These are phyloP conservation scores for Sphagnum fallax DNA, from an alignment of 228 moss, liverwort and hornwort species.

Conservation along the genomic window DNA sequence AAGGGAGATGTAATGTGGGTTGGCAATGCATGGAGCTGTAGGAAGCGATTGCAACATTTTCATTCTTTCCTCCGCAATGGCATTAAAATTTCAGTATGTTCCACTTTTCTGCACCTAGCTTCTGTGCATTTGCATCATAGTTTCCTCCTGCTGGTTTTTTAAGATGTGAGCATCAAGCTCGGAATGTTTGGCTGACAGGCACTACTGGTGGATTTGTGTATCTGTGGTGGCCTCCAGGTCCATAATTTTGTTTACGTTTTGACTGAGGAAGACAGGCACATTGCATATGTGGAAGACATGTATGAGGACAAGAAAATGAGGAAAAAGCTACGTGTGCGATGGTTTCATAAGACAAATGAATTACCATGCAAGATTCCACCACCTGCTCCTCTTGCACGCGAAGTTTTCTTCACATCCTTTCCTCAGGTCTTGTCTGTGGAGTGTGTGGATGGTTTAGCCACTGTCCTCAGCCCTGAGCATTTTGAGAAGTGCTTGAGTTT, in stretches of 20 bases:
- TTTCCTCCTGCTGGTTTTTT: background rate
- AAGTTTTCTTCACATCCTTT: slow-evolving; percentile 71
- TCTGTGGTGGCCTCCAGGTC: slow-evolving; percentile 26
- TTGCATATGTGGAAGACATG: slow-evolving; percentile 81
- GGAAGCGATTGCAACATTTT: slow-evolving; percentile 70
- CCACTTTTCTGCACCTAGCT: too few relatives aligned
- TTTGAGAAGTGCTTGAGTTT: slow-evolving; percentile 37
- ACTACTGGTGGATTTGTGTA: too few relatives aligned
- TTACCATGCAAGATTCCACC: slow-evolving; percentile 70
- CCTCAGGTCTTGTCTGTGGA: slow-evolving; percentile 81
- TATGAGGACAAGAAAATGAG: slow-evolving; percentile 79
- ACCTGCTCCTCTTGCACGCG: slow-evolving; percentile 54
- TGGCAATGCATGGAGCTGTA: slow-evolving; percentile 53
- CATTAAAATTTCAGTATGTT: slow-evolving; percentile 65
- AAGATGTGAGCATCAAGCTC: background rate
- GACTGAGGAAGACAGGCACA: slow-evolving; percentile 80
- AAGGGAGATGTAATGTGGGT: slow-evolving; percentile 61
- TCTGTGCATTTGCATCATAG: background rate
- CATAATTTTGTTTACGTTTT: slow-evolving; percentile 76
- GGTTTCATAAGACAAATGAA: slow-evolving; percentile 81
- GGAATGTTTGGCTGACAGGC: background rate
- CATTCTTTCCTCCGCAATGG: slow-evolving; percentile 77
- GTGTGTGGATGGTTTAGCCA: slow-evolving; percentile 85
- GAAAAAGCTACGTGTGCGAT: slow-evolving; percentile 83
- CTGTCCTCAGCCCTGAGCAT: slow-evolving; percentile 67